Conservation (phyloP, 495 filamentous ascomycete species). For the Filosporella fistucella region DNA sequence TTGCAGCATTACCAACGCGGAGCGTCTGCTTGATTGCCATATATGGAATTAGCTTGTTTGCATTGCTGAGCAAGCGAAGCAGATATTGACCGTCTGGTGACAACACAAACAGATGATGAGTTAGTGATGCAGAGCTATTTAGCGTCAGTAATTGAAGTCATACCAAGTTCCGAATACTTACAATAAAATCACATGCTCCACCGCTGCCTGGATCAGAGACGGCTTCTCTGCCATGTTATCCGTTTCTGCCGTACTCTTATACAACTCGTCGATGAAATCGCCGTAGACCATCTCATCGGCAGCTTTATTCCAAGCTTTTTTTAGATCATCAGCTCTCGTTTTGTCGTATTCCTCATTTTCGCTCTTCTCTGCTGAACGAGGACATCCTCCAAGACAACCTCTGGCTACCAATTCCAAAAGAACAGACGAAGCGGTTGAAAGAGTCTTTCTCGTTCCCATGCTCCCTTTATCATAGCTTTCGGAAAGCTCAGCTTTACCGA, state of each 20-base stretch:
- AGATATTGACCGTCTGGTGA: conserved; percentile 61
- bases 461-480: conserved; percentile 68
- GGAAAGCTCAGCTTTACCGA: conserved; percentile 55
- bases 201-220: conserved; percentile 45
- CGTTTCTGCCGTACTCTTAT: conserved; percentile 46
- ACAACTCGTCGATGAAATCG: conserved; percentile 50
- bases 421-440: conserved; percentile 57
- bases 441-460: conserved; percentile 57
- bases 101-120: conserved; percentile 57
- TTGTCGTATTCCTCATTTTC: conserved; percentile 43
- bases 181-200: conserved; percentile 54
- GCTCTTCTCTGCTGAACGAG: conserved; percentile 3
- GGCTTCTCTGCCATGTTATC: conserved; percentile 52
- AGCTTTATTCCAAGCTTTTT: conserved; percentile 50
- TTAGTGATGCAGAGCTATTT: conserved; percentile 52
- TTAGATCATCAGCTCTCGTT: conserved; percentile 46
- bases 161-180: conserved; percentile 17
- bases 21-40: conserved; percentile 55
- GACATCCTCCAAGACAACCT: conserved; percentile 45
- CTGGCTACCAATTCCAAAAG: conserved; percentile 56
- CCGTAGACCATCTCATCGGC: conserved; percentile 55
- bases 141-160: conserved; percentile 2
- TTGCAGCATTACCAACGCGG: conserved; percentile 61
- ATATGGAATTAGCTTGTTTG: conserved; percentile 58
- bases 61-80: conserved; percentile 49